phyloP scores from a whole-genome alignment of 352 stramenopile genomes.

The Pythium myriotylum region DNA sequence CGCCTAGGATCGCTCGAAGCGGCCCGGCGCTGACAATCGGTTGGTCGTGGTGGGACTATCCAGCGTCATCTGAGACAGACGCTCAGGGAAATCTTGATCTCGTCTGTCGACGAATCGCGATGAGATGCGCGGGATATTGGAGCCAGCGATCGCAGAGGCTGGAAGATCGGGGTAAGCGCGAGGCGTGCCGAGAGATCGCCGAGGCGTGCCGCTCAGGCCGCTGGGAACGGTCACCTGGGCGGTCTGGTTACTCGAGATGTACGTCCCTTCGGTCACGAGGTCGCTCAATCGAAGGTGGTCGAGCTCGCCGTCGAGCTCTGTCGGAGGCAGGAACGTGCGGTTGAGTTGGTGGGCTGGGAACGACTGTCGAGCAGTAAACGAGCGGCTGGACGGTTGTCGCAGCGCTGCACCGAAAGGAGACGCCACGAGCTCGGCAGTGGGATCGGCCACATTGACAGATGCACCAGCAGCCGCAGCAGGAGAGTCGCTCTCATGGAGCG shows the following conservation, averaged over 20 bases:
- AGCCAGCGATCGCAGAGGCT: constrained; percentile 13
- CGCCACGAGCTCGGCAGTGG: constrained; percentile 29
- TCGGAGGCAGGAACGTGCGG: constrained; percentile 10
- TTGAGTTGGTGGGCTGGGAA: constrained; percentile 25
- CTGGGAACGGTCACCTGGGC: not conserved
- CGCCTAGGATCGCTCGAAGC: constrained; percentile 28
- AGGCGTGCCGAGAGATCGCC: constrained; percentile 22
- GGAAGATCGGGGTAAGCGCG: constrained; percentile 25
- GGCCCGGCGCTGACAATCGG: constrained; percentile 27
- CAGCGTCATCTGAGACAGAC: constrained; percentile 26
- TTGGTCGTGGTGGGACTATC: constrained; percentile 23
- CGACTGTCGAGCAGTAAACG: constrained; percentile 16
- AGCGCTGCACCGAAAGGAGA: constrained; percentile 27
- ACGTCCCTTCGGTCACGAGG: constrained; percentile 18
- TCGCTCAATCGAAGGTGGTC: constrained; percentile 28
- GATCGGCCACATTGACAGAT: constrained; percentile 16
- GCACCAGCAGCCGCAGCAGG: not conserved
- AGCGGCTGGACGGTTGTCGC: constrained; percentile 31
- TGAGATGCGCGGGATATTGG: constrained; percentile 20
- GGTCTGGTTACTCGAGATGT: constrained; percentile 3
- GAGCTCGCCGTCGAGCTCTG: constrained; percentile 24
- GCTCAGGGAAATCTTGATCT: constrained; percentile 22
- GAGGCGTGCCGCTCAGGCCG: constrained; percentile 5
- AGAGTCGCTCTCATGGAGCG: constrained; percentile 11
- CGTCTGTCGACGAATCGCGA: constrained; percentile 15